Evolutionary conservation across 208 protist genomes (phyloP), one percentile per base, ranked within the genome.

Genomic region (Crithidia mellificae): DNA sequence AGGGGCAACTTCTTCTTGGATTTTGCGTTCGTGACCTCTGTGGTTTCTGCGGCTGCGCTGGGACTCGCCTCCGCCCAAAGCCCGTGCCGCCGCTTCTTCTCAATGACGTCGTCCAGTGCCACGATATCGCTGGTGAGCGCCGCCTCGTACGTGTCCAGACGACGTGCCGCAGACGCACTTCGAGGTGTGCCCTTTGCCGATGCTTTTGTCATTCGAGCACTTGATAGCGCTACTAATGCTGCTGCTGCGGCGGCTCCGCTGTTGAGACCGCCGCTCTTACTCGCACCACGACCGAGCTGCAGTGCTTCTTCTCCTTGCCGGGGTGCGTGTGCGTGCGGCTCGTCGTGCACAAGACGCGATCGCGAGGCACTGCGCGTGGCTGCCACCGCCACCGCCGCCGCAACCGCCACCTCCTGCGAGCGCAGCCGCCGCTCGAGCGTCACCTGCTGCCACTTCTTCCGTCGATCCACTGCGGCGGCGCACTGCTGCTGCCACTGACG

Each of bases 31-130:
- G 24, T 39, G n/a, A 61, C 41, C 17, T 14, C 25, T 12, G 30
- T 52, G 0, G 63, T 34, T 7, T 51, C 58, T 22, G 68, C 67
- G 11, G 50, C 68, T 6, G 68, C 70, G n/a, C 25, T 39, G 2
- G 70, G 46, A 30, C 53, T 61, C 25, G 68, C 58, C 52, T 46
- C 68, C 8, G 44, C 51, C 63, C 70, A 73, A 34, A 75, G 36
- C 9, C 19, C 43, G 4, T 47, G 74, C 2, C 74, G 74, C 25
- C 74, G 74, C 29, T 20, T 41, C 49, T 49, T 19, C 58, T 80
- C 74, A 2, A 79, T 32, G 19, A 63, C 63, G 1, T 5, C 47
- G 38, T 79, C 67, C n/a, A 79, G 56, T 12, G 15, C 41, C 6
- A 7, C 19, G 22, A 80, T 44, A 6, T 75, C 53, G 30, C 58